Percentiles rank a stretch among this genome's conserved stretches.
These are phyloP conservation scores for Podospora conica DNA, from an alignment of 495 filamentous ascomycete species.

Conservation along the genomic window DNA sequence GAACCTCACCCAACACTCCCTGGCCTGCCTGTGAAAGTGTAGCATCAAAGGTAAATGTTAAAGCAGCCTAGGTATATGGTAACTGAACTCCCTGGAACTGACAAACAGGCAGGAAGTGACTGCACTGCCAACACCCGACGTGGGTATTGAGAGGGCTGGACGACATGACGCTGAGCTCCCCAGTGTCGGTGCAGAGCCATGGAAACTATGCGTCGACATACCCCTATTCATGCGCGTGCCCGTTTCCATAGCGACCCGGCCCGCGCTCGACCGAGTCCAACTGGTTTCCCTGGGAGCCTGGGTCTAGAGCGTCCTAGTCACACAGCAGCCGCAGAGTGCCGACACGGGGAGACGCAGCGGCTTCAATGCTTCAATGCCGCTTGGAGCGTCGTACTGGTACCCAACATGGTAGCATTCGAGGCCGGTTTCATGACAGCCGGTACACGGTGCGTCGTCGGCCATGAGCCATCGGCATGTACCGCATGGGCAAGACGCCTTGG, in stretches of 20 bases:
- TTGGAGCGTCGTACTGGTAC: neutral
- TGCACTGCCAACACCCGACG: neutral
- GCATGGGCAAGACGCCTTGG: neutral
- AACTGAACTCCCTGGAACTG: neutral
- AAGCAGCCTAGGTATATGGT: neutral
- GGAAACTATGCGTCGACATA: neutral
- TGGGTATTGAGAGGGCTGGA: neutral
- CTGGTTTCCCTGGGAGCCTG: too few species aligned
- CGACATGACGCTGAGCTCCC: neutral
- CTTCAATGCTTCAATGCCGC: neutral
- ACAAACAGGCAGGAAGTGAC: neutral
- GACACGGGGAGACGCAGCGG: neutral
- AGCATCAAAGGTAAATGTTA: neutral
- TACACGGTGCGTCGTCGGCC: neutral
- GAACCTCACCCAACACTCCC: neutral
- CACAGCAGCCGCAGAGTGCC: neutral
- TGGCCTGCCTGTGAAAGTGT: too few species aligned
- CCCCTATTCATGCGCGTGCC: neutral
- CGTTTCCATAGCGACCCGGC: neutral
- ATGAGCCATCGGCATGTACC: neutral
- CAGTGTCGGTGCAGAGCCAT: neutral
- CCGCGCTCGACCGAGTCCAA: neutral
- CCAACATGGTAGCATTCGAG: neutral
- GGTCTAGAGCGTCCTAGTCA: neutral
- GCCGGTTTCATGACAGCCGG: neutral